Conservation (phyloP, 768 basidiomycete genomes). For the Panaeolus papilionaceus region DNA sequence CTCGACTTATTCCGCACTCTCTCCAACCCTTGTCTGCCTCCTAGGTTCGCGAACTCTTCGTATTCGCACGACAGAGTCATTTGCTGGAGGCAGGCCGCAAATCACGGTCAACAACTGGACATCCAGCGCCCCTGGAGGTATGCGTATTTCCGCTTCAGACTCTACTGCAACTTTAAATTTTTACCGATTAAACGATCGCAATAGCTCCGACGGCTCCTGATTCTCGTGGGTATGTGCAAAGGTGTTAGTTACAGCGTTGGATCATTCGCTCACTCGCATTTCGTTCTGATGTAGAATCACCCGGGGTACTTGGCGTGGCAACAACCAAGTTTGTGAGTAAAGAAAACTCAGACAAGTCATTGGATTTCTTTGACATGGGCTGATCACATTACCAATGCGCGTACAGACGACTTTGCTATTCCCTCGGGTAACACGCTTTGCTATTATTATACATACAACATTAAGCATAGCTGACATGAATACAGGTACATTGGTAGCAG, state of each 20-base stretch:
- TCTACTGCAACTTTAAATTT: not conserved
- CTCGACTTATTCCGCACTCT: not conserved
- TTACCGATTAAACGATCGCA: not conserved
- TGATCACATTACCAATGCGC: not conserved
- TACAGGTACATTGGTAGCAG: constrained; percentile 41
- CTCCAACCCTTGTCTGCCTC: not conserved
- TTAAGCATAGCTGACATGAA: not conserved
- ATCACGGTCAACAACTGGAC: constrained; percentile 52
- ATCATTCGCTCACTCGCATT: constrained; percentile 7
- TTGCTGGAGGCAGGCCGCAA: constrained; percentile 53
- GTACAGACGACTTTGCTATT: constrained; percentile 46
- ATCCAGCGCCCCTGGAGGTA: constrained; percentile 45
- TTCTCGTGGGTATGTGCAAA: constrained; percentile 46
- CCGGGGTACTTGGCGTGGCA: constrained; percentile 56
- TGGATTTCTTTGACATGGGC: not conserved
- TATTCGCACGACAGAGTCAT: constrained; percentile 52
- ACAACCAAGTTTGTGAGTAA: constrained; percentile 49
- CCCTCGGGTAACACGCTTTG: constrained; percentile 39
- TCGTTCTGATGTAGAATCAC: constrained; percentile 40
- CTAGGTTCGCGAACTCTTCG: constrained; percentile 51
- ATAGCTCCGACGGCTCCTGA: constrained; percentile 45
- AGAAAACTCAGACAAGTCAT: not conserved
- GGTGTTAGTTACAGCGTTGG: not conserved
- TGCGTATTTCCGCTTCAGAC: constrained; percentile 14
- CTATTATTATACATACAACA: not conserved